Base-by-base conservation (phyloP, 345 rosid genomes). In the Aquilaria malaccensis region DNA sequence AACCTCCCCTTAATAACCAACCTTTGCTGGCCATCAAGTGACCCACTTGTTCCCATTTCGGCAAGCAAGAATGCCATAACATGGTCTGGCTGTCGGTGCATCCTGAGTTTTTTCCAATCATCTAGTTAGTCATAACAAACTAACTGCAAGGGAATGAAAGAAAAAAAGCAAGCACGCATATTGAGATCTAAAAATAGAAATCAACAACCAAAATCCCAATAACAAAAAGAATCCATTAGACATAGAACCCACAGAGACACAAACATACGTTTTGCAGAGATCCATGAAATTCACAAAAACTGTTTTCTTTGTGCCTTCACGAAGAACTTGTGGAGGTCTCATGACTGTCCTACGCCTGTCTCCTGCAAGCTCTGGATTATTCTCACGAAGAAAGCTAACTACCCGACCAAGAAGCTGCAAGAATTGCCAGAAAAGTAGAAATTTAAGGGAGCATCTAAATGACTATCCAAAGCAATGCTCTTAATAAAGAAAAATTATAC, bases 291-390 rank as follows among this genome's bases (percentile, higher is more conserved):
- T 91, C 70, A 88, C 97, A 70, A 95, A 88, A 33, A 83, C 93
- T 2, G 97, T 91, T 73, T 95, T 95, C 95, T 88, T 95, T 66
- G 99, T 95, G 30, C 99, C 99, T 67, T 95, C 99, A 63, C 95
- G 95, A 59, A 90, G 95, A 65, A 95, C 97, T 71, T 95, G 96
- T 9, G 96, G 99, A 51, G 96, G 96, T 81, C 97, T 85, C 97
- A 91, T 90, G 59, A 88, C 96, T 56, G 97, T 94, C 73, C 97
- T 88, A 22, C 95, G 89, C 80, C 93, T 85, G 78, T 94, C 99
- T 62, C 97, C 95, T 6, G 96, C 89, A 66, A 95, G 94, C 78
- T 95, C 95, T 2, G 97, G 96, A 60, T 91, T 91, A 47, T 95
- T 81, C 81, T 95, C 99, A 57, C 87, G 89, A 45, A 91, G 88